Percentiles rank a stretch among this genome's conserved stretches.
Conservation (phyloP, 441 rosid genomes). For the Erysimum pusillum region DNA sequence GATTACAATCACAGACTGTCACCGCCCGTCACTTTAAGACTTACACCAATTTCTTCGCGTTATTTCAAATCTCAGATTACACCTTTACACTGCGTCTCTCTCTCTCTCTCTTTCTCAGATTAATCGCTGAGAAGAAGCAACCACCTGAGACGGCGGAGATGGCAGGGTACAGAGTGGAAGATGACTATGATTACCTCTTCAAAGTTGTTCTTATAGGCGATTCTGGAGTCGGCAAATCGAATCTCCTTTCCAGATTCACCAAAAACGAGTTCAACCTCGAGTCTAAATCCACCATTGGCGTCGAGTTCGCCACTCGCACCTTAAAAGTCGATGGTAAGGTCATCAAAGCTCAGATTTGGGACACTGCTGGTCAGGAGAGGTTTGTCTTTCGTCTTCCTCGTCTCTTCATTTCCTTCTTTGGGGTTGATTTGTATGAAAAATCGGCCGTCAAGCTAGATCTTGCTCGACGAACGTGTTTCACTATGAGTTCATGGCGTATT, state of each 20-base stretch:
- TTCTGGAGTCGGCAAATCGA: slow-evolving; percentile 54
- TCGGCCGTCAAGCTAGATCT: slow-evolving; percentile 39
- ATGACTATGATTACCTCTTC: slow-evolving; percentile 55
- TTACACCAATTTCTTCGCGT: slow-evolving; percentile 23
- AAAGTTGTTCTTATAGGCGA: slow-evolving; percentile 52
- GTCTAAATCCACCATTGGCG: slow-evolving; percentile 60
- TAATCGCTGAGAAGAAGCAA: slow-evolving; percentile 32
- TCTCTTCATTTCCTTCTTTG: slow-evolving; percentile 7
- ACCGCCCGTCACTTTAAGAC: slow-evolving; percentile 31
- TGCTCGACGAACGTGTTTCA: slow-evolving; percentile 15
- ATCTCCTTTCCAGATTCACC: slow-evolving; percentile 52
- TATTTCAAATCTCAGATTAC: slow-evolving; percentile 49
- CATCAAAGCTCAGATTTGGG: slow-evolving; percentile 59
- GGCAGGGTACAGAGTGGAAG: slow-evolving; percentile 56
- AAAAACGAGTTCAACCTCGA: slow-evolving; percentile 56
- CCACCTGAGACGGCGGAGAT: slow-evolving; percentile 44
- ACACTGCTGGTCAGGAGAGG: slow-evolving; percentile 54
- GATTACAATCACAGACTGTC: slow-evolving; percentile 26
- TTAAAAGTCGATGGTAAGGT: slow-evolving; percentile 52
- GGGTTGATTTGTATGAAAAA: slow-evolving; percentile 24
- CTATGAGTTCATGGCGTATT: not conserved
- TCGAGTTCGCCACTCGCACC: slow-evolving; percentile 53
- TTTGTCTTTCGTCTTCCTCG: slow-evolving; percentile 21
- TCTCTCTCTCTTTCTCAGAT: slow-evolving; percentile 33
- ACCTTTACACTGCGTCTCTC: slow-evolving; percentile 31